A percentile compares a stretch with the other conserved stretches of the same genome.
Conservation (phyloP, 1,139 yeast species). For the Suhomyces ambrosiae region DNA sequence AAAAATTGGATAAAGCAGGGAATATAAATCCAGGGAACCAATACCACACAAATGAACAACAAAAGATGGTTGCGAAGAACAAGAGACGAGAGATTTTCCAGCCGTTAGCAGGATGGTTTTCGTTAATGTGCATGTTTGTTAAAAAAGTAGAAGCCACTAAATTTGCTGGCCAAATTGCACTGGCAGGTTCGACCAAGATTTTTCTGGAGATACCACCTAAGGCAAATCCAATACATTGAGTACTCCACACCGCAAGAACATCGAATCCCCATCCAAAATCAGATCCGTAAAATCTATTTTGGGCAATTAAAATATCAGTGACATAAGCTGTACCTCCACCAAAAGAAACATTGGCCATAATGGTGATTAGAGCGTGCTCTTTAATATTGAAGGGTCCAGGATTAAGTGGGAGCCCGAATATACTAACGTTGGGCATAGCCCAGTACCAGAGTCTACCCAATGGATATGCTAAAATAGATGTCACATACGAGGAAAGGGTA, state of each 20-base stretch:
- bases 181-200: conserved; percentile 61
- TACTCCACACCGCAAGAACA: conserved; percentile 52
- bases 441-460: conserved; percentile 55
- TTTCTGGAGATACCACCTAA: conserved; percentile 62
- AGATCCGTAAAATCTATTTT: conserved; percentile 51
- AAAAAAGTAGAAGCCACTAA: conserved; percentile 50
- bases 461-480: conserved; percentile 66
- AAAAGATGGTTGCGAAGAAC: conserved; percentile 34
- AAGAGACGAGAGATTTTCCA: conserved; percentile 43
- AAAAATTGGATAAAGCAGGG: conserved; percentile 25
- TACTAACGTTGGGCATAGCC: conserved; percentile 46
- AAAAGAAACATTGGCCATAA: conserved; percentile 62
- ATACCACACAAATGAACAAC: conserved; percentile 37
- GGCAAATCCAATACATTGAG: conserved; percentile 67
- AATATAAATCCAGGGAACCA: conserved; percentile 46
- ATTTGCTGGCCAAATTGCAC: conserved; percentile 71
- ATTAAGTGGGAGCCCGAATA: conserved; percentile 51
- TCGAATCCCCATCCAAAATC: conserved; percentile 54
- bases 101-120: conserved; percentile 53
- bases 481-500: conserved; percentile 54
- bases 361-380: conserved; percentile 65
- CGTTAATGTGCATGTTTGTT: conserved; percentile 63
- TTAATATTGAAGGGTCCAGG: conserved; percentile 68
- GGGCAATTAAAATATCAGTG: conserved; percentile 60
- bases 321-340: conserved; percentile 64